Evolutionary conservation across 1,284 basidiomycete species (phyloP), one percentile per base, ranked within the genome.

Genomic region (Pseudozyma pruni): DNA sequence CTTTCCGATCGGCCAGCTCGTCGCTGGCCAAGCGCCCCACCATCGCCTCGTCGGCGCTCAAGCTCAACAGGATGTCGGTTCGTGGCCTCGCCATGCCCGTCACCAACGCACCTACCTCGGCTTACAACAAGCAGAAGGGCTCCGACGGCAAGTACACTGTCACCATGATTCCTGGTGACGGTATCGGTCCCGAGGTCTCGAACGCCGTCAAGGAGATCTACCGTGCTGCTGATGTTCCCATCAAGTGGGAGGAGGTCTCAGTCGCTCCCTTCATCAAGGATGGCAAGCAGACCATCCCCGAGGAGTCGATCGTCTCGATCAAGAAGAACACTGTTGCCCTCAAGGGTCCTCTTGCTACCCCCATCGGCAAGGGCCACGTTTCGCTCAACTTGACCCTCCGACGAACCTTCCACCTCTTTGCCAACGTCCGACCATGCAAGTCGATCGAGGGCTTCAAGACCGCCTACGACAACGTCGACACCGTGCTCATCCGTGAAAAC

Each of bases 181-280:
- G 94, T 84, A 98, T 99, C 86, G 96, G 96, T 46, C 94, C 95
- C 45, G 96, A 99, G 86, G 98, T 99, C 79, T 92, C 93, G 84
- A 87, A 96, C 86, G 91, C 94, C 64, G 90, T 99, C 81, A 96
- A 96, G 86, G 86, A 89, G 72, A 98, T 99, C 84, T 98, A 95
- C 85, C 84, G 85, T 47, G 91, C 92, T 71, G 94, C 95, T 70
- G 88, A 83, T 63, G 74, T 63, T 19, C 57, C 62, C 58, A 60
- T 79, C 75, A 76, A 78, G 85, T 99, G 96, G 96, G 96, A 99
- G 84, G 95, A 98, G 85, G 94, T 97, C 82, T 92, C 91, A 81
- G 96, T 98, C 53, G 91, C 93, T 17, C 96, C 96, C 17, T 68
- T 71, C 60, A 89, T 96, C 67, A 86, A 97, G 76, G 90, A 90